These are phyloP conservation scores for Colletotrichum sp. DNA, from an alignment of 2,329 filamentous ascomycete genomes.

Conservation along the genomic window DNA sequence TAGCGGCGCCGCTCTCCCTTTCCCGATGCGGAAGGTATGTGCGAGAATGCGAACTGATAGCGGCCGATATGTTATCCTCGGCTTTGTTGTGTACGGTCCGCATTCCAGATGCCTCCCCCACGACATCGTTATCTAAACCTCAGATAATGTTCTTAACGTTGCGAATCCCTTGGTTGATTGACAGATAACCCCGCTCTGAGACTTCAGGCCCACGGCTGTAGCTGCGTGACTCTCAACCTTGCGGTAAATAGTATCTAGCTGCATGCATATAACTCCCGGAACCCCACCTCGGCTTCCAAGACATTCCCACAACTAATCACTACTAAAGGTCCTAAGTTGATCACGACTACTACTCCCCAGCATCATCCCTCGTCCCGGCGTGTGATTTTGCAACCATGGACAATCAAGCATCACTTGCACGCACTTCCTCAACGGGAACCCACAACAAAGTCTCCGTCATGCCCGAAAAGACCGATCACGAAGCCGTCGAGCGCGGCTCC, in stretches of 20 bases:
- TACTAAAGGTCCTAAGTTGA: fast-evolving
- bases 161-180: not conserved
- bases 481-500: not conserved
- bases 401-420: not conserved
- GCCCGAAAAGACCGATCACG: not conserved
- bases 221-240: not conserved
- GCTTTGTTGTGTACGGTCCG: not conserved
- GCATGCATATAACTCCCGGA: not conserved
- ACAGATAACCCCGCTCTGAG: not conserved
- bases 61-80: not conserved
- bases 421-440: not conserved
- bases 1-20: not conserved
- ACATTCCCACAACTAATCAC: not conserved
- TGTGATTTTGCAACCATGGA: not conserved
- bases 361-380: not conserved
- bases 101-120: not conserved
- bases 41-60: not conserved
- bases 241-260: not conserved
- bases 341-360: not conserved
- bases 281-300: not conserved
- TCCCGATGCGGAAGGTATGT: not conserved
- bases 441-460: not conserved
- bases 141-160: not conserved
- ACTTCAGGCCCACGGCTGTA: not conserved
- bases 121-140: not conserved